Conservation (phyloP, 208 protist species). For the Leishmania tarentolae region DNA sequence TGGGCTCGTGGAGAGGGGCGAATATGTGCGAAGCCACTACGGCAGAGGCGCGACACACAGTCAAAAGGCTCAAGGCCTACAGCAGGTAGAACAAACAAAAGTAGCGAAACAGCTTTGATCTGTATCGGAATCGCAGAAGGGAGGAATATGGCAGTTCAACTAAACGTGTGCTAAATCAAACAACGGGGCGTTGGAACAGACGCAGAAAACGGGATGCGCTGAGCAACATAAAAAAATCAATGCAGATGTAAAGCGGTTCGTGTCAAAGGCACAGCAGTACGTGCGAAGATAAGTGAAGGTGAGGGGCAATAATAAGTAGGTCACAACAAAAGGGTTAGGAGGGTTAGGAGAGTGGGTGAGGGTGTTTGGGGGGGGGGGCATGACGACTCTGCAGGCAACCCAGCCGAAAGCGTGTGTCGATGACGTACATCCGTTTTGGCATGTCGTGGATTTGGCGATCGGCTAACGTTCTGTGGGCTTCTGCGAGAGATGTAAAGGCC, state of each 20-base stretch:
- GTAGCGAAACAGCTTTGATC: background rate
- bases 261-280: background rate
- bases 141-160: background rate
- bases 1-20: background rate
- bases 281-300: background rate
- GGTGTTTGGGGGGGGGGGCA: background rate
- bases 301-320: background rate
- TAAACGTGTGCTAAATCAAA: background rate
- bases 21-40: background rate
- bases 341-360: background rate
- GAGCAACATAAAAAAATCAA: background rate
- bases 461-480: background rate
- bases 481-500: background rate
- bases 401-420: background rate
- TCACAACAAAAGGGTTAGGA: background rate
- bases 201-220: background rate
- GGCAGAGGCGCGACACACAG: background rate
- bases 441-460: background rate
- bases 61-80: background rate
- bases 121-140: background rate
- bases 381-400: background rate
- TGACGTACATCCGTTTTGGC: background rate
- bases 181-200: background rate
- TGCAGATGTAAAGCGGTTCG: background rate
- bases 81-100: background rate